phyloP scores from a whole-genome alignment of 176 grass and related monocot species.

The Eragrostis nindensis region DNA sequence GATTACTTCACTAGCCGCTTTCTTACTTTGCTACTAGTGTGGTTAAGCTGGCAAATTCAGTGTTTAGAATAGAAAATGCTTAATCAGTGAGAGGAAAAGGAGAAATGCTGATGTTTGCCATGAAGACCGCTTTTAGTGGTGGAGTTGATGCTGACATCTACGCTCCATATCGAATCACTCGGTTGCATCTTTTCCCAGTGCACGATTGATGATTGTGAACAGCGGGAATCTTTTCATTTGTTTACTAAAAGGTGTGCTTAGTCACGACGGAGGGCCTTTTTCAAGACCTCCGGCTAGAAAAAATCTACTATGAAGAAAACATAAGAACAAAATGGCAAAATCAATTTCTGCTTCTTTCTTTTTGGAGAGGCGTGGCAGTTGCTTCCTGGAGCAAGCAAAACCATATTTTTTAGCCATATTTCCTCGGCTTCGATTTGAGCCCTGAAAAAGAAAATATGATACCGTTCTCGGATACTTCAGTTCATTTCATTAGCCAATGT shows the following conservation, averaged over 20 bases:
- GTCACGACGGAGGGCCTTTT: conserved; percentile 7
- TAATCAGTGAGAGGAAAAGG: conserved; percentile 19
- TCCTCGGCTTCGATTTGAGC: background rate
- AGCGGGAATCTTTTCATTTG: conserved; percentile 24
- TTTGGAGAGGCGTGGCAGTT: conserved; percentile 14
- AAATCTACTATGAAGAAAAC: background rate
- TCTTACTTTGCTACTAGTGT: conserved; percentile 27
- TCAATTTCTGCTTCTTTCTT: background rate
- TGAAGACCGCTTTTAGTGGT: conserved; percentile 46
- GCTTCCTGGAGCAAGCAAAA: conserved; percentile 31
- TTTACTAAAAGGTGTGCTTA: conserved; percentile 30
- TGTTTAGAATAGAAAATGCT: background rate
- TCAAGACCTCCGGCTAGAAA: background rate
- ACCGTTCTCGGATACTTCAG: background rate
- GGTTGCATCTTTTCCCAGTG: conserved; percentile 41
- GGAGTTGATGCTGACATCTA: conserved; percentile 51
- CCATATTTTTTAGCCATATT: conserved; percentile 14
- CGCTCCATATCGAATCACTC: conserved; percentile 46
- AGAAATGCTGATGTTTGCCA: conserved; percentile 50
- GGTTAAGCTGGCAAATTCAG: conserved; percentile 15
- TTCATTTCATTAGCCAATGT: background rate
- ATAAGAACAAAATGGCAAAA: conserved; percentile 1
- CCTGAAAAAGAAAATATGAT: background rate
- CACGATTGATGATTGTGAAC: conserved; percentile 35
- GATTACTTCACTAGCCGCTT: background rate